phyloP scores from a whole-genome alignment of 108 stramenopile species.

The Schizochytrium sp. region DNA sequence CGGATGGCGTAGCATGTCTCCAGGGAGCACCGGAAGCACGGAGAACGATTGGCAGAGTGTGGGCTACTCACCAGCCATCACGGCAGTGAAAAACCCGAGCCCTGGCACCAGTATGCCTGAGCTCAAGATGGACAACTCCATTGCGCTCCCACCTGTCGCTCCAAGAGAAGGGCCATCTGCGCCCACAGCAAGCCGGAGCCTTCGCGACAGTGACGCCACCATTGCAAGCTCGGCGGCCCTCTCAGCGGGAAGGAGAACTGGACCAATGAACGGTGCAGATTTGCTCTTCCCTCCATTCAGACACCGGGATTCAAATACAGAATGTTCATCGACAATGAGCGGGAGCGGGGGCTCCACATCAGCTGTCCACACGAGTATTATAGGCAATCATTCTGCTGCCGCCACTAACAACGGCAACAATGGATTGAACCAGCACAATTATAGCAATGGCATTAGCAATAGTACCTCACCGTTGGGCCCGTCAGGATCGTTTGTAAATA shows the following conservation, averaged over 20 bases:
- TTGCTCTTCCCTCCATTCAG: neutral
- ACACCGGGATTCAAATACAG: neutral
- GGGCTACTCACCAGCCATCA: neutral
- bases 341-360: neutral
- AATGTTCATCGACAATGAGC: neutral
- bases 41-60: slow-evolving; percentile 58
- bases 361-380: neutral
- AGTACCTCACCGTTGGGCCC: too few relatives aligned
- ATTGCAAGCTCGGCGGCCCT: neutral
- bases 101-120: neutral
- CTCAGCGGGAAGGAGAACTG: neutral
- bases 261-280: neutral
- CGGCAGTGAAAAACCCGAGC: slow-evolving; percentile 1
- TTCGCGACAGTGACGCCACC: neutral
- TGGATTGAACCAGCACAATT: too few relatives aligned
- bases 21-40: slow-evolving; percentile 19
- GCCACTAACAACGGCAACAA: too few relatives aligned
- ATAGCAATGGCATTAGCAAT: too few relatives aligned
- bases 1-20: neutral
- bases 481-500: too few relatives aligned
- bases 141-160: neutral
- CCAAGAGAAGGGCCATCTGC: neutral
- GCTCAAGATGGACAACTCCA: neutral
- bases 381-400: too few relatives aligned
- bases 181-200: neutral